Conservation (phyloP, 495 filamentous ascomycete genomes). For the Pyronema domesticum region DNA sequence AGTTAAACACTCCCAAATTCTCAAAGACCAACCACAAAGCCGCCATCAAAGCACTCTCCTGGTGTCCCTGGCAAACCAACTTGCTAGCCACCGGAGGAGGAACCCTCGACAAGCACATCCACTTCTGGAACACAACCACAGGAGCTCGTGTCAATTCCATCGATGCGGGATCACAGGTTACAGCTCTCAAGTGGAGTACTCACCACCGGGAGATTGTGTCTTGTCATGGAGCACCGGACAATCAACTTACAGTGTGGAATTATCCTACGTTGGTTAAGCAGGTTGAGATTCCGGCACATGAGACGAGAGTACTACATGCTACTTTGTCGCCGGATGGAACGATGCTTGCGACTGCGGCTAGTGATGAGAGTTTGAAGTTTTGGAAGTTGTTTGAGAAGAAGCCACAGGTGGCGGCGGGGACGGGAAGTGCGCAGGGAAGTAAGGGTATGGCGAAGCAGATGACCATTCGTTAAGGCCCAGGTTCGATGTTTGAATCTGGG, state of each 20-base stretch:
- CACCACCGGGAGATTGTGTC: constrained; percentile 96
- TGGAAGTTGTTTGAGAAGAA: constrained; percentile 99
- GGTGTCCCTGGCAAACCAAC: constrained; percentile 98
- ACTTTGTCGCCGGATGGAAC: constrained; percentile 90
- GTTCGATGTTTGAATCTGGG: neutral
- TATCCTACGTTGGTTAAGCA: constrained; percentile 93
- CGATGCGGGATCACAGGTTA: constrained; percentile 93
- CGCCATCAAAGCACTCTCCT: constrained; percentile 91
- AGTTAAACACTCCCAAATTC: constrained; percentile 83
- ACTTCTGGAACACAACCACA: constrained; percentile 99
- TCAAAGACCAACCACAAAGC: constrained; percentile 98
- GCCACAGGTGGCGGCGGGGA: constrained; percentile 42
- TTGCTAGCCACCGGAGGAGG: constrained; percentile 91
- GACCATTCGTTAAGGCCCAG: constrained; percentile 63
- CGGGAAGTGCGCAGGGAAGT: constrained; percentile 39
- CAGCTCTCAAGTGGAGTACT: constrained; percentile 83
- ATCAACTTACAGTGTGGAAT: constrained; percentile 95
- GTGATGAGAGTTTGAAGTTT: constrained; percentile 93
- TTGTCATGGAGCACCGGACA: constrained; percentile 94
- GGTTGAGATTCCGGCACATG: constrained; percentile 96
- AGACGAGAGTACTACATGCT: constrained; percentile 88
- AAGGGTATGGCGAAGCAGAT: constrained; percentile 78
- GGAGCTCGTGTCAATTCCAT: constrained; percentile 97
- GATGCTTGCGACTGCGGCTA: constrained; percentile 76
- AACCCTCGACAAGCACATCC: constrained; percentile 91